phyloP scores from a whole-genome alignment of 768 basidiomycete species.

The Cystobasidium tubakii region DNA sequence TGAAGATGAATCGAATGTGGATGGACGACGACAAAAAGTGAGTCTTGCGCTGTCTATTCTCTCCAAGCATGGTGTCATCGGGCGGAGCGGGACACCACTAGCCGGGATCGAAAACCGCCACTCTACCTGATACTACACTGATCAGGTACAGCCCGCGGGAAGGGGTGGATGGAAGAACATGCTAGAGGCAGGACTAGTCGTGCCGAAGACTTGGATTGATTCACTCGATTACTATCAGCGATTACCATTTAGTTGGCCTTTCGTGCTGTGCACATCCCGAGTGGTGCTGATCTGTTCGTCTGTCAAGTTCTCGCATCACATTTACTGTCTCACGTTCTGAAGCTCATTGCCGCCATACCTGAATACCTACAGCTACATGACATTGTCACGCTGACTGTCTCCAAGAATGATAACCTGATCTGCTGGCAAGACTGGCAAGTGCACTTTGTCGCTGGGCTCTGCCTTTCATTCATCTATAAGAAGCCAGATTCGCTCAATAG shows the following conservation, averaged over 20 bases:
- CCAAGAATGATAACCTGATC: background rate
- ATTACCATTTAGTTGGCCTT: too few species aligned
- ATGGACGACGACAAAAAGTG: too few species aligned
- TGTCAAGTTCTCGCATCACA: too few species aligned
- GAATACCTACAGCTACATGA: constrained; percentile 3
- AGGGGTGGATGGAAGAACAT: background rate
- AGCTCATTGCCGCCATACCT: too few species aligned
- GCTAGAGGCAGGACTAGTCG: too few species aligned
- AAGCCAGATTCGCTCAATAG: constrained; percentile 36
- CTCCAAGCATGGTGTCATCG: background rate
- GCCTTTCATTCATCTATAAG: constrained; percentile 3
- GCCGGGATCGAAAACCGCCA: background rate
- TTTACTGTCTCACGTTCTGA: too few species aligned
- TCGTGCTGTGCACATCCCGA: too few species aligned
- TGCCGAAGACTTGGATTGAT: too few species aligned
- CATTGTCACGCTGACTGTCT: background rate
- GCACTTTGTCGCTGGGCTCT: too few species aligned
- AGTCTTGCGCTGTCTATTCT: background rate
- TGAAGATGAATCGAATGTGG: too few species aligned
- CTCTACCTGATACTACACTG: background rate
- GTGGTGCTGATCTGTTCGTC: too few species aligned
- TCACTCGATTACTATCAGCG: too few species aligned
- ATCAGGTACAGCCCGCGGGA: background rate
- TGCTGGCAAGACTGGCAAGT: background rate
- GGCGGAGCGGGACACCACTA: background rate